Evolutionary conservation across 2,329 filamentous ascomycete genomes (phyloP).

Genomic region (Aspergillus japonicus): DNA sequence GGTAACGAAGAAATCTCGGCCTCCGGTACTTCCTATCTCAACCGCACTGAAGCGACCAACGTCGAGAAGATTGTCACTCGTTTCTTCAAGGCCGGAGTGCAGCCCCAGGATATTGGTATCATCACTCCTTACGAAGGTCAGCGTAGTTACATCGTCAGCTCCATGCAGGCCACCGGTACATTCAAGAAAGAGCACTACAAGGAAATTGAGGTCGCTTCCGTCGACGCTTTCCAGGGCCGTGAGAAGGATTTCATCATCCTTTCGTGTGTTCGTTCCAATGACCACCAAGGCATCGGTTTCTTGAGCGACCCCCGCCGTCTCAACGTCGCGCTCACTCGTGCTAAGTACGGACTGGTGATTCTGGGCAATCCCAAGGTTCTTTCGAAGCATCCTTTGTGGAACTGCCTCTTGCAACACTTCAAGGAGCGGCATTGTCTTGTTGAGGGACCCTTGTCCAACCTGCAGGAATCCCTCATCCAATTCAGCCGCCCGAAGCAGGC

Average conservation of each 20-base stretch:
- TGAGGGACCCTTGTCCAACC: conserved; percentile 88
- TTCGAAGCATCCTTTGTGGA: conserved; percentile 97
- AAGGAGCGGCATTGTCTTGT: conserved; percentile 96
- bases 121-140: conserved; percentile 99
- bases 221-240: conserved; percentile 97
- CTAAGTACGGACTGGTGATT: conserved; percentile 94
- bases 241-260: conserved; percentile 99
- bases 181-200: conserved; percentile 99
- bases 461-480: conserved; percentile 93
- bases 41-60: conserved; percentile 93
- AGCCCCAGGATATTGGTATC: conserved; percentile 88
- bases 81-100: conserved; percentile 98
- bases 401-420: conserved; percentile 91
- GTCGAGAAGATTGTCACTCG: conserved; percentile 98
- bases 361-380: conserved; percentile 96
- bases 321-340: conserved; percentile 94
- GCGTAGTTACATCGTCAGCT: conserved; percentile 95
- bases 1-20: conserved; percentile 98
- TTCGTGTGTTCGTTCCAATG: conserved; percentile 96
- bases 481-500: conserved; percentile 92
- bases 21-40: conserved; percentile 95
- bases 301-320: conserved; percentile 94
- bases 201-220: conserved; percentile 95
- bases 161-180: conserved; percentile 97
- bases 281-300: conserved; percentile 98